These are phyloP conservation scores for Boletus huronensis DNA, from an alignment of 768 basidiomycete species.

Conservation along the genomic window DNA sequence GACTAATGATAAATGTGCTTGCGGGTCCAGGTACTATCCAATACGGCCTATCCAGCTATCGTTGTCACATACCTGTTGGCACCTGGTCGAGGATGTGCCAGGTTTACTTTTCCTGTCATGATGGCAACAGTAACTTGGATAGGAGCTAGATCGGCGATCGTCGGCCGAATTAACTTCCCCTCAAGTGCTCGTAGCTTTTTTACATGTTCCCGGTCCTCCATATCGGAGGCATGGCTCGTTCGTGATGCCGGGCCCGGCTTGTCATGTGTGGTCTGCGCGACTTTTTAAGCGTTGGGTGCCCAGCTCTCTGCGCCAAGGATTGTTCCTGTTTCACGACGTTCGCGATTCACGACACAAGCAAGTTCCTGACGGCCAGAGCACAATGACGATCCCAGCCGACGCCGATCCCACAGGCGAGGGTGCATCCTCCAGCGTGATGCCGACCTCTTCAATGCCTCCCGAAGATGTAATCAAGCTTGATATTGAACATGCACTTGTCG, in stretches of 20 bases:
- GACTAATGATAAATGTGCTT: background rate
- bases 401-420: background rate
- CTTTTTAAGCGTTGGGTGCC: conserved; percentile 5
- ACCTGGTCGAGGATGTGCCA: background rate
- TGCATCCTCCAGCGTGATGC: background rate
- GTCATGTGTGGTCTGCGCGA: background rate
- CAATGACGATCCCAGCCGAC: background rate
- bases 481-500: conserved; percentile 43
- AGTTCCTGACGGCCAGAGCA: background rate
- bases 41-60: background rate
- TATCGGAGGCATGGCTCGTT: background rate
- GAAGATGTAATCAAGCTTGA: conserved; percentile 19
- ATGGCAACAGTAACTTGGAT: background rate
- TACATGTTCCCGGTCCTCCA: background rate
- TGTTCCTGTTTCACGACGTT: background rate
- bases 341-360: no score
- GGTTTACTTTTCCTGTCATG: background rate
- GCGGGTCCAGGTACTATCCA: background rate
- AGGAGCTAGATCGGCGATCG: background rate
- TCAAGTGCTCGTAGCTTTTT: no score
- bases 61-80: background rate
- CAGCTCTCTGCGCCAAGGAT: background rate
- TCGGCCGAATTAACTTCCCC: conserved; percentile 6
- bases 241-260: no score
- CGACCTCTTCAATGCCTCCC: background rate